Conservation (phyloP, 176 grass and related monocot species). For the Sorghum bicolor region DNA sequence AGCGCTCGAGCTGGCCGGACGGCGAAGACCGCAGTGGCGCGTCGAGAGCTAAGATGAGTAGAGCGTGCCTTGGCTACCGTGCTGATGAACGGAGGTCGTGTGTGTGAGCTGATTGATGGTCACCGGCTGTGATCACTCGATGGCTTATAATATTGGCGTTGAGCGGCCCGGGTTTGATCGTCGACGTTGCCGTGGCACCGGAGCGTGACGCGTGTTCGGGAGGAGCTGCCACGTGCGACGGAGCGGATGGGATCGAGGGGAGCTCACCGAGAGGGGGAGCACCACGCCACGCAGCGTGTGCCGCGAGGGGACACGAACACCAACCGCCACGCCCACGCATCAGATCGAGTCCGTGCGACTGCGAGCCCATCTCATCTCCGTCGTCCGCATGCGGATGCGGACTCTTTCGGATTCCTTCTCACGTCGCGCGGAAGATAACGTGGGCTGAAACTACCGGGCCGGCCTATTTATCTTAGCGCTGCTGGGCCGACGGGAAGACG, state of each 20-base stretch:
- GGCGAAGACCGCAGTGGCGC: not conserved
- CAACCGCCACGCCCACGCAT: not conserved
- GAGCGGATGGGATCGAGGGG: not conserved
- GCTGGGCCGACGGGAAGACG: not conserved
- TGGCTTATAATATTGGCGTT: conserved; percentile 11
- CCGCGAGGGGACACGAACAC: not conserved
- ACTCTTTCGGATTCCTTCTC: not conserved
- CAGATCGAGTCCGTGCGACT: not conserved
- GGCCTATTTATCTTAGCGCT: not conserved
- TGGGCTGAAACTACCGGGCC: not conserved
- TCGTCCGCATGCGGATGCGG: too few species aligned
- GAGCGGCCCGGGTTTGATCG: conserved; percentile 22
- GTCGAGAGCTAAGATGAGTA: not conserved
- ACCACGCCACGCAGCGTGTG: not conserved
- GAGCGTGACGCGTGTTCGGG: conserved; percentile 33
- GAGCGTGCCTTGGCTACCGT: not conserved
- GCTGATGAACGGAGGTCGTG: not conserved
- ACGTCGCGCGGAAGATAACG: too few species aligned
- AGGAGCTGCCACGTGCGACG: conserved; percentile 31
- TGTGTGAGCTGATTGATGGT: not conserved
- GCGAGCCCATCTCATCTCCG: not conserved
- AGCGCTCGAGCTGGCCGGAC: not conserved
- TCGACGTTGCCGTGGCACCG: not conserved
- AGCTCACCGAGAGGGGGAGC: too few species aligned
- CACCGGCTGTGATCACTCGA: not conserved